Evolutionary conservation across 2,329 filamentous ascomycete species (phyloP).

Genomic region (Cercospora sp.): DNA sequence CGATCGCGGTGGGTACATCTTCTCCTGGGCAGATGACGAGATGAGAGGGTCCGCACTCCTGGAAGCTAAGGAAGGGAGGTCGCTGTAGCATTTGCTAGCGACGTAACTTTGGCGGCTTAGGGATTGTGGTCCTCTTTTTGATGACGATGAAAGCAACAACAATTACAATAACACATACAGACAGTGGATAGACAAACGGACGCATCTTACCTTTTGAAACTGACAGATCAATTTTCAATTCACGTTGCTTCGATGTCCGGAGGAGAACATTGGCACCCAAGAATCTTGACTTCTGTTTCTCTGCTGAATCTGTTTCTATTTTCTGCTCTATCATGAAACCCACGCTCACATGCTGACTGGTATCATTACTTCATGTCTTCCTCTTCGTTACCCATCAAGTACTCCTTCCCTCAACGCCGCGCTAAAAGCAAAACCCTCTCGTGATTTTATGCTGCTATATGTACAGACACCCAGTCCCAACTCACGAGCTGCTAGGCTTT

Average conservation of each 20-base stretch:
- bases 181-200: constrained; percentile 3
- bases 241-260: too few species aligned
- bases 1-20: neutral
- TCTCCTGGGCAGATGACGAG: neutral
- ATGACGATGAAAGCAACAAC: neutral
- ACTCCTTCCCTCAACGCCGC: neutral
- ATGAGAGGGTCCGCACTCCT: neutral
- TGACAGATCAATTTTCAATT: neutral
- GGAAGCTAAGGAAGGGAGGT: neutral
- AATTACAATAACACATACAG: constrained; percentile 1
- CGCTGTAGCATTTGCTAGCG: neutral
- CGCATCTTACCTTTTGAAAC: neutral
- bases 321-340: neutral
- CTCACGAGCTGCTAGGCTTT: constrained; percentile 14
- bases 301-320: neutral
- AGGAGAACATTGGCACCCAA: too few species aligned
- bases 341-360: neutral
- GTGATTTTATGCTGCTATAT: neutral
- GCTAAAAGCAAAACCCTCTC: neutral
- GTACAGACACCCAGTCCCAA: neutral
- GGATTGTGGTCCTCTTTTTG: neutral
- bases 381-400: neutral
- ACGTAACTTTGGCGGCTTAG: neutral
- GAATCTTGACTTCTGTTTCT: neutral
- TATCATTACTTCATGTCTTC: neutral